Base-by-base conservation (phyloP, 2,329 filamentous ascomycete species). In the Botrytis deweyae region DNA sequence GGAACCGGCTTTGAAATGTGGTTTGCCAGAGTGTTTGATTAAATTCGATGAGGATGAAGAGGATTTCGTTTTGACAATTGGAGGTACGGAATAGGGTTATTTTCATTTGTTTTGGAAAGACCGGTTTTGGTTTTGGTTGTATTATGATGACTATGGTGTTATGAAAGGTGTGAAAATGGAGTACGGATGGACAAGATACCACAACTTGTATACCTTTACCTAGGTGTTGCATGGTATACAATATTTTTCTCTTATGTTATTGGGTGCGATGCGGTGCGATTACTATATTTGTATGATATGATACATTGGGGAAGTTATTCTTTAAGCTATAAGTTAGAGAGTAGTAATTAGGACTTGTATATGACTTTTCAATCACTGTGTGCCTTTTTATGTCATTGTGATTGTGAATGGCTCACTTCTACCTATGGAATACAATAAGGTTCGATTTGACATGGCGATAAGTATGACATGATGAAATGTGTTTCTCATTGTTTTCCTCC, bases 61-160 rank as follows among this genome's bases (percentile, higher is more conserved):
- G 29, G 85, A 88, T 44, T 90, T 90, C 77, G 85, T 90, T 79
- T 81, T 91, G 76, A 85, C 86, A 74, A 78, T 89, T 16, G 74
- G 73, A 46, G 63, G n/a, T 42, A 18, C 38, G 8, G 70, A 72
- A 59, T 59, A 62, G n/a, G 16, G 3, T 3, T 38, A 8, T 38
- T 55, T 22, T 67, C 22, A 20, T 29, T 68, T 58, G 18, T 58
- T 22, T 55, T 2, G 29, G 18, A 38, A 29, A 29, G 18, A 20
- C 22, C n/a, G n/a, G 8, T 22, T 22, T 22, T 68, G 46, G 49
- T 12, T 42, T 29, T 58, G 46, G 65, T 68, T 68, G 5, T 58
- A 58, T 68, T 22, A 68, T 58, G 49, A 55, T 40, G 65, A 36
- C 22, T 22, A 68, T 62, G 67, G 67, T 70, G 67, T 70, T 62